Conservation (phyloP, 2,329 filamentous ascomycete genomes). For the Gliomastix tumulicola region DNA sequence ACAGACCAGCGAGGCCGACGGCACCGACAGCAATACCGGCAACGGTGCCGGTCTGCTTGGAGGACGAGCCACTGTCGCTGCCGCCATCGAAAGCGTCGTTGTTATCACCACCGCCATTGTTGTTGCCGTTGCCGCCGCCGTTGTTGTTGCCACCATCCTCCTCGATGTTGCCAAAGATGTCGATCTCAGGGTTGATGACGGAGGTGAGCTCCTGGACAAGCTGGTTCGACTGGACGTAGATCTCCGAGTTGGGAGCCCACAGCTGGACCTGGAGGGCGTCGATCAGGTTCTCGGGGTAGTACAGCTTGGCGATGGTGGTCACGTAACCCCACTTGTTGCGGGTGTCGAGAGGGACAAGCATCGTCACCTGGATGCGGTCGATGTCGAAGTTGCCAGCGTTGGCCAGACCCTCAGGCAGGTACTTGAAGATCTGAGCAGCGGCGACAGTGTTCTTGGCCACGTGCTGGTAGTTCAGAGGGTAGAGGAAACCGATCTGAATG, state of each 20-base stretch:
- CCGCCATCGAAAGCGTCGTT: conserved; percentile 34
- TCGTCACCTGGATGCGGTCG: conserved; percentile 57
- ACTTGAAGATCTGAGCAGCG: conserved; percentile 78
- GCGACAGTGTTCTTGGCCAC: conserved; percentile 66
- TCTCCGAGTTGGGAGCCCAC: conserved; percentile 59
- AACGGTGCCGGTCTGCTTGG: conserved; percentile 55
- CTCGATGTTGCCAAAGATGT: conserved; percentile 23
- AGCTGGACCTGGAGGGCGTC: conserved; percentile 62
- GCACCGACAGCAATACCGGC: conserved; percentile 70
- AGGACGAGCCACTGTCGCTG: conserved; percentile 41
- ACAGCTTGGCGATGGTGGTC: conserved; percentile 64
- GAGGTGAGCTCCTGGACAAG: conserved; percentile 67
- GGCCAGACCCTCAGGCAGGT: conserved; percentile 64
- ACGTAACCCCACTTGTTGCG: conserved; percentile 63
- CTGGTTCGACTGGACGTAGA: conserved; percentile 64
- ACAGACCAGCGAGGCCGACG: conserved; percentile 73
- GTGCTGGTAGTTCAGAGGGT: conserved; percentile 76
- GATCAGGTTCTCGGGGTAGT: conserved; percentile 66
- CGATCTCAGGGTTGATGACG: conserved; percentile 77
- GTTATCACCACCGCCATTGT: conserved; percentile 26
- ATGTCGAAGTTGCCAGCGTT: conserved; percentile 52
- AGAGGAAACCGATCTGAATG: conserved; percentile 81
- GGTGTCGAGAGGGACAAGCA: conserved; percentile 72
- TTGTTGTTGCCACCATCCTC: conserved; percentile 29
- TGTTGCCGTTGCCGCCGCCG: conserved; percentile 15